Evolutionary conservation across 1,284 basidiomycete species (phyloP).

Genomic region (Papiliotrema nemorosa): DNA sequence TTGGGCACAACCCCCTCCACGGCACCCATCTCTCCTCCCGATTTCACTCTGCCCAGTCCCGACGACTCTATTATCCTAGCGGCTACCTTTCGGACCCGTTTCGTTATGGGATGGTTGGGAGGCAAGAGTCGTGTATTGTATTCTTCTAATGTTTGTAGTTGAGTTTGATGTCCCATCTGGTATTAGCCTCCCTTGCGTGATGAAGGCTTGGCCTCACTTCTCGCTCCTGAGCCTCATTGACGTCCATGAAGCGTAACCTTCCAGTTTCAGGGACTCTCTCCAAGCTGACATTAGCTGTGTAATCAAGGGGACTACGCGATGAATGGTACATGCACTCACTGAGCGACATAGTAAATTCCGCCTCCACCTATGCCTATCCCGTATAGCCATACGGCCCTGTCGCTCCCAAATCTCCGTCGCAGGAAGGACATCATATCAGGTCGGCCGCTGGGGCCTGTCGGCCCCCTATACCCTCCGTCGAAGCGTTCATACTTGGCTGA

Average conservation of each 20-base stretch:
- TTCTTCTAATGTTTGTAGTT: conserved; percentile 57
- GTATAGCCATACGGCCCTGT: conserved; percentile 39
- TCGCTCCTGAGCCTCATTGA: conserved; percentile 60
- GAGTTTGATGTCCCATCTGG: conserved; percentile 46
- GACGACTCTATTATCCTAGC: conserved; percentile 68
- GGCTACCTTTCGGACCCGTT: conserved; percentile 67
- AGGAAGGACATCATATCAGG: conserved; percentile 39
- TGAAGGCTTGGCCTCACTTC: conserved; percentile 36
- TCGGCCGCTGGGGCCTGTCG: conserved; percentile 3
- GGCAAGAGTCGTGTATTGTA: conserved; percentile 64
- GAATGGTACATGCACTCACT: conserved; percentile 53
- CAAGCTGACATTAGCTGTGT: conserved; percentile 53
- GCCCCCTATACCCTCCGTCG: conserved; percentile 7
- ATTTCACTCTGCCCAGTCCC: conserved; percentile 62
- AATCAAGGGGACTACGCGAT: neutral
- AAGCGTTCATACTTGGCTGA: conserved; percentile 40
- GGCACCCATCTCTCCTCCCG: conserved; percentile 33
- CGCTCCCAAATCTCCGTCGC: conserved; percentile 38
- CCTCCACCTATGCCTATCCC: conserved; percentile 48
- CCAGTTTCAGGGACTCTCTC: conserved; percentile 80
- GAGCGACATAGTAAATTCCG: conserved; percentile 58
- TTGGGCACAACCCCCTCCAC: conserved; percentile 31
- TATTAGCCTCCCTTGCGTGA: neutral
- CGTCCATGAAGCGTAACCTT: conserved; percentile 77
- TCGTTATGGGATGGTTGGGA: conserved; percentile 61